Evolutionary conservation across 2,329 filamentous ascomycete species (phyloP).

Genomic region (Alternaria consortialis): DNA sequence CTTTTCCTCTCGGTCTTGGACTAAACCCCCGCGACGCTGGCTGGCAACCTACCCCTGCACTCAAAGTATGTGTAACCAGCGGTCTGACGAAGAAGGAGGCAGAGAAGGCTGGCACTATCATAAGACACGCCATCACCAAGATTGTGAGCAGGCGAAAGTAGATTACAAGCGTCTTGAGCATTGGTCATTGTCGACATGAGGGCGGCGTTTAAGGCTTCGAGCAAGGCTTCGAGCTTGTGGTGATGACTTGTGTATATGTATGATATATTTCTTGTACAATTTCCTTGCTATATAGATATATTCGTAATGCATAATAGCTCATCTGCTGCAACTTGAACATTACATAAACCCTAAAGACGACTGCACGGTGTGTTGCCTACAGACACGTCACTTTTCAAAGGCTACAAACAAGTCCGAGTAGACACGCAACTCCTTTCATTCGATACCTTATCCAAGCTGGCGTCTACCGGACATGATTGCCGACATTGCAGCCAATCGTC

Average conservation of each 20-base stretch:
- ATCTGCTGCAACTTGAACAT: not conserved
- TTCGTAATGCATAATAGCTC: constrained; percentile 11
- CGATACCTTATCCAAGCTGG: not conserved
- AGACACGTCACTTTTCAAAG: not conserved
- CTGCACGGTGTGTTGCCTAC: not conserved
- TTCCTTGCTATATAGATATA: not conserved
- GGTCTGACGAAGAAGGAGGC: constrained; percentile 93
- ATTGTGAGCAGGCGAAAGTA: constrained; percentile 71
- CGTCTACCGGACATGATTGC: not conserved
- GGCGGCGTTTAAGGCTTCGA: constrained; percentile 6
- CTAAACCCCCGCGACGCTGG: constrained; percentile 71
- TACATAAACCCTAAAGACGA: not conserved
- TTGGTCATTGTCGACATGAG: not conserved
- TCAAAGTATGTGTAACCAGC: constrained; percentile 91
- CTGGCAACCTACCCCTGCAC: constrained; percentile 77
- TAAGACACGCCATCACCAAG: constrained; percentile 93
- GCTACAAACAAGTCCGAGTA: not conserved
- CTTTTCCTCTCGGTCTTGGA: constrained; percentile 68
- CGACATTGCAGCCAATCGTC: not conserved
- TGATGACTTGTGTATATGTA: constrained; percentile 1
- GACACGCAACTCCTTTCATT: not conserved
- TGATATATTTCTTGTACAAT: constrained; percentile 7
- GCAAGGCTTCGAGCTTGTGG: not conserved
- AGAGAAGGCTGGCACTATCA: constrained; percentile 88
- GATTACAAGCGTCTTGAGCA: not conserved